Evolutionary conservation across 176 grass and related monocot species (phyloP).

Genomic region (Carex littledalei): DNA sequence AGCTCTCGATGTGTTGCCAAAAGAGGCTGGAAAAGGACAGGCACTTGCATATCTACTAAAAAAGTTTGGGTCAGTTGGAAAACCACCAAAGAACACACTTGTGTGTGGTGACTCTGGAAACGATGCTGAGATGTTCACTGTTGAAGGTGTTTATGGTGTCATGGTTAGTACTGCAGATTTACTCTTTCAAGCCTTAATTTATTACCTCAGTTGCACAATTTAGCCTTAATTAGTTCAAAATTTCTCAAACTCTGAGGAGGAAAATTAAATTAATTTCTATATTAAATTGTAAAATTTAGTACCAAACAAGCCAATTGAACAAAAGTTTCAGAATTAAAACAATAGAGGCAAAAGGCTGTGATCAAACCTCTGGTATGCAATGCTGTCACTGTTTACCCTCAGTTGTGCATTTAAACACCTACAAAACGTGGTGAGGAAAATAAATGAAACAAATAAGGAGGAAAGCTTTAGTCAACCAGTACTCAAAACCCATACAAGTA

Average conservation of each 20-base stretch:
- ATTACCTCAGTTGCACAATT: neutral
- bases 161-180: conserved; percentile 48
- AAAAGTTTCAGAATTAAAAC: neutral
- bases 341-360: neutral
- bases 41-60: conserved; percentile 73
- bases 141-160: conserved; percentile 68
- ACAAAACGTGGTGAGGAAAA: neutral
- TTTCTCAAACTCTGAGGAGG: neutral
- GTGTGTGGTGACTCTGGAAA: conserved; percentile 89
- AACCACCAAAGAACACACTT: conserved; percentile 63
- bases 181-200: neutral
- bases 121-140: conserved; percentile 74
- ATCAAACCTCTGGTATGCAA: neutral
- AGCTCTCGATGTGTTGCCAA: conserved; percentile 76
- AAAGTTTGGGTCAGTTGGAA: conserved; percentile 47
- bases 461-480: neutral
- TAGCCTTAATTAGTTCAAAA: neutral
- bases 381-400: neutral
- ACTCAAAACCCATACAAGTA: neutral
- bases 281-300: neutral
- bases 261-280: neutral
- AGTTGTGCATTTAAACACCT: neutral
- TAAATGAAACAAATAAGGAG: neutral
- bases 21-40: conserved; percentile 77
- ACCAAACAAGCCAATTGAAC: neutral